phyloP scores from a whole-genome alignment of 805 yeast species.

The Priceomyces castillae region DNA sequence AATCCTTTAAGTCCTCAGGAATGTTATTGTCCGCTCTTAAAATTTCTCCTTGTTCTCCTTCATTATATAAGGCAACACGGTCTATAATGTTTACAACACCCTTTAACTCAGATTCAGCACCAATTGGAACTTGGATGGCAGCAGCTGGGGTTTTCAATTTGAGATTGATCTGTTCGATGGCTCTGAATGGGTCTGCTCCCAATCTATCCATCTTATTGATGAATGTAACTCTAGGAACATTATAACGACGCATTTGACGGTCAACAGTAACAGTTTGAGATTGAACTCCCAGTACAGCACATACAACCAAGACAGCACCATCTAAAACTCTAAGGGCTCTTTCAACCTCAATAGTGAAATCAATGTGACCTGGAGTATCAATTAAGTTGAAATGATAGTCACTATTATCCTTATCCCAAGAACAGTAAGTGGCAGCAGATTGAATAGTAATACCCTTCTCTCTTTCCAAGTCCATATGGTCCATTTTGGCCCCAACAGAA shows the following conservation, averaged over 20 bases:
- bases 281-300: slow-evolving; percentile 98
- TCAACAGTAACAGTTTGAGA: slow-evolving; percentile 98
- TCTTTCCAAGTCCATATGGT: slow-evolving; percentile 96
- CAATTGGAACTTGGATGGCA: slow-evolving; percentile 97
- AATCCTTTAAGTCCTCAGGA: slow-evolving; percentile 75
- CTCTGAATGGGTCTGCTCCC: slow-evolving; percentile 98
- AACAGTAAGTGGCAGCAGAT: slow-evolving; percentile 97
- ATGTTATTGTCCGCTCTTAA: slow-evolving; percentile 54
- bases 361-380: slow-evolving; percentile 99
- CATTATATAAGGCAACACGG: slow-evolving; percentile 82
- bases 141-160: slow-evolving; percentile 94
- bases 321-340: slow-evolving; percentile 97
- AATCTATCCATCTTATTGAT: slow-evolving; percentile 98
- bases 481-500: slow-evolving; percentile 99
- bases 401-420: slow-evolving; percentile 76
- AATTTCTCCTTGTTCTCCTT: slow-evolving; percentile 85
- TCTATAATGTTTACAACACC: slow-evolving; percentile 93
- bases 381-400: slow-evolving; percentile 88
- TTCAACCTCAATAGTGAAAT: slow-evolving; percentile 97
- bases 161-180: slow-evolving; percentile 83
- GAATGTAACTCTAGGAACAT: slow-evolving; percentile 94
- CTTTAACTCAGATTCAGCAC: slow-evolving; percentile 76
- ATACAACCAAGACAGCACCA: slow-evolving; percentile 97
- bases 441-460: slow-evolving; percentile 99
- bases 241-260: slow-evolving; percentile 97